Base-by-base conservation (phyloP, 768 basidiomycete species). In the Crucibulum laeve region DNA sequence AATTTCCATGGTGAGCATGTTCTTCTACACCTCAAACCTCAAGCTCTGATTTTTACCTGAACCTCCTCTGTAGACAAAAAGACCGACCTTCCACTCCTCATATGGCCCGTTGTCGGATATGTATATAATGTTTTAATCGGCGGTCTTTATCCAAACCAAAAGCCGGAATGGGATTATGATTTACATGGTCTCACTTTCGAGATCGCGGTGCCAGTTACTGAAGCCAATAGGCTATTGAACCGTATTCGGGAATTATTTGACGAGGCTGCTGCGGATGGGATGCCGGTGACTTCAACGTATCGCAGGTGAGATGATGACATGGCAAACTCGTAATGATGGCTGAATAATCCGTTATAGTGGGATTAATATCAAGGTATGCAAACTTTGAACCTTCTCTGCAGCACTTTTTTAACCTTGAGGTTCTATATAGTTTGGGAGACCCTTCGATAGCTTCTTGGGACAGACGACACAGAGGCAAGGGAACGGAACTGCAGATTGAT, bases 121-220 rank as follows among this genome's bases (percentile, higher is more conserved):
- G 61, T 62, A 1, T 65, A 62, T 52, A 62, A 67, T 43, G 65
- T 66, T n/a, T 59, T 68, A 28, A 66, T 66, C 35, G 63, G 63
- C 23, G 64, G 63, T 3, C 49, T 65, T 5, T 68, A 65, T 42
- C 64, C 66, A 3, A 51, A 56, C 23, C 49, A 52, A 34, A 49
- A 47, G 6, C 56, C 66, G 0, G 61, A 66, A 42, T 66, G 66
- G 64, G 63, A 64, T n/a, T 64, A 66, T 45, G 49, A 53, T 25
- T 45, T 68, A 33, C 61, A 62, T 43, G 64, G 58, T 23, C 56
- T 59, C 46, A 68, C 62, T 6, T 59, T 66, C 25, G 64, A 66
- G 46, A 43, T 68, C 6, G 63, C 66, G 0, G 61, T 61, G 7
- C 66, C 64, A 2, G 53, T 68, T 17, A 57, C 57, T 8, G 55